Base-by-base conservation (phyloP, 352 stramenopile genomes). In the Phytophthora melonis region DNA sequence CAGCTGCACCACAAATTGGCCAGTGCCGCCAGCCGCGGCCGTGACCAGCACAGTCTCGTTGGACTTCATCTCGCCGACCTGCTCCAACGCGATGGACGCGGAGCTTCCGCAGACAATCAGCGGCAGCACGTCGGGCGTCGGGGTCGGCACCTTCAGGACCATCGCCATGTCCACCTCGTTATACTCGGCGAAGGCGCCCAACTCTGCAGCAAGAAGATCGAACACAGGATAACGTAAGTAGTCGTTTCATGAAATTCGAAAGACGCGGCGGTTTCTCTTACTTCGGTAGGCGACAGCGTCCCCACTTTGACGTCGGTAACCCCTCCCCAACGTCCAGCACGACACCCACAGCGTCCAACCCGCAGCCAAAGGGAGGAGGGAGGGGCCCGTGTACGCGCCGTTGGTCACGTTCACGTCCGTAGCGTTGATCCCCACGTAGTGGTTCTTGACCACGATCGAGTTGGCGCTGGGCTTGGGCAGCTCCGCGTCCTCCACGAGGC, bases 1-100 rank as follows among this genome's bases (percentile, higher is more conserved):
- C 45, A 97, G 75, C 65, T 96, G 89, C 56, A 95, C 73, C 45
- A 84, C 90, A 27, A 92, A 89, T 25, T 93, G 66, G 14, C 89
- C 89, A 11, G 86, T 94, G 30, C 85, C 89, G 27, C 89, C 89
- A 4, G 79, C 79, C 7, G 79, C 79, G 3, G 79, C 69, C 11
- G 80, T 84, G 25, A 88, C 81, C 19, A 88, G 60, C 45, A 88
- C 79, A 1, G 78, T 86, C 69, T 86, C 79, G 21, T 70, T 70
- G 16, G 64, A 70, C 56, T 77, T 77, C 77, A 88, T 83, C 58
- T 88, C 47, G 23, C 79, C 81, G 0, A 82, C 70, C 11, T 75
- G 61, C 53, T 88, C 79, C n/a, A 88, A 70, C 4, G 81, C 78
- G 5, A 82, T 73, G 41, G 72, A 83, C 0, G 63, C 81, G 10